Evolutionary conservation across 2,329 filamentous ascomycete genomes (phyloP), one percentile per base, ranked within the genome.

Genomic region (Fusarium pseudonygamai): DNA sequence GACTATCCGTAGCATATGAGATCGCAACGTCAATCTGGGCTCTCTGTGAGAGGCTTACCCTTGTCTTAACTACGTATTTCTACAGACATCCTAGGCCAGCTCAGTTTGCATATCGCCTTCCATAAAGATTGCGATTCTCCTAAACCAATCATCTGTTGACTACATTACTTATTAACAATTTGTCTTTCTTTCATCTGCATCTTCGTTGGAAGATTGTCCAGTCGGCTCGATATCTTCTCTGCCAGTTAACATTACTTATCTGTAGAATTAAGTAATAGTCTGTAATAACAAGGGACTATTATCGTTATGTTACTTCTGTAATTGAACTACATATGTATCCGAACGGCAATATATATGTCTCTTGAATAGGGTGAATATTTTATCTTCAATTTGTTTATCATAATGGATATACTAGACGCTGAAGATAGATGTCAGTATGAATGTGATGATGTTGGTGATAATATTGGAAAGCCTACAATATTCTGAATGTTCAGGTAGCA

Each of bases 401-500:
- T 3, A 15, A 14, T 30, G 14, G 45, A 16, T n/a, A 15, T 15
- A 7, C 20, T 2, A 30, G 7, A 16, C 2, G 13, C 13, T 30
- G 7, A 12, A 47, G 20, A 3, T 47, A 30, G 1, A 47, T 30
- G n/a, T 14, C 5, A 28, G 0, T 20, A 22, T 22, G 5, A 4
- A 11, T 6, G 28, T 14, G 9, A 28, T 28, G 1, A 15, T 22
- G 4, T 46, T 20, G 0, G 20, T 9, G 28, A 28, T 3, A 47
- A 7, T 7, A 30, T 22, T 15, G 9, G 5, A 7, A 22, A 22
- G 7, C 5, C 4, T 3, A 14, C 2, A 30, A 5, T 7, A 6
- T 14, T 50, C 6, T 3, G 0, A n/a, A 16, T 32, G 7, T 18
- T 32, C 0, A 10, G 2, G 4, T 32, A 7, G 22, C 11, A 32